Evolutionary conservation across 2,329 filamentous ascomycete species (phyloP).

Genomic region (Trichocomaceae sp.): DNA sequence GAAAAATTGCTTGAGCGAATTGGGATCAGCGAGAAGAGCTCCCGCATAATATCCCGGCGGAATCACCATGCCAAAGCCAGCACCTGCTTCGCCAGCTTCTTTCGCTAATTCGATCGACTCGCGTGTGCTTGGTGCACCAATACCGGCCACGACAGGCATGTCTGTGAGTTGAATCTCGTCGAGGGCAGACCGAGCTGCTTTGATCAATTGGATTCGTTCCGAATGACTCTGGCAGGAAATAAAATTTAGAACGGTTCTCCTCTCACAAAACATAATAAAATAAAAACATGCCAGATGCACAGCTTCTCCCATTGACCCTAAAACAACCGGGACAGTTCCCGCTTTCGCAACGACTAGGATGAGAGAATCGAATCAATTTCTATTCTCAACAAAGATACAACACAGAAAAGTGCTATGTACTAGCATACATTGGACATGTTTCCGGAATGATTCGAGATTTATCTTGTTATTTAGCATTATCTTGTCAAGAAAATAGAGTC

Average conservation of each 20-base stretch:
- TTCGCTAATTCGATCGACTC: constrained; percentile 1
- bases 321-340: constrained; percentile 2
- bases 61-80: constrained; percentile 3
- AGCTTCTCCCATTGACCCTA: constrained; percentile 2
- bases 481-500: neutral
- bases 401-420: neutral
- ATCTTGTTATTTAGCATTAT: neutral
- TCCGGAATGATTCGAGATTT: constrained; percentile 2
- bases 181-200: neutral
- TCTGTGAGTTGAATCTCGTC: neutral
- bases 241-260: neutral
- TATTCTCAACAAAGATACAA: neutral
- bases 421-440: constrained; percentile 1
- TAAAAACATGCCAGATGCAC: neutral
- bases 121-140: constrained; percentile 1
- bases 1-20: neutral
- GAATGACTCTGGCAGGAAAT: neutral
- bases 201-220: neutral
- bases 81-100: neutral
- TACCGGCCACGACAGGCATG: neutral
- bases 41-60: constrained; percentile 6
- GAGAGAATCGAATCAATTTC: neutral
- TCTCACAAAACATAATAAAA: too few relatives aligned
- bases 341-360: neutral
- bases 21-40: neutral